Evolutionary conservation across 225 moss, liverwort and hornwort species (phyloP), one percentile per base, ranked within the genome.

Genomic region (Ulota crispa): DNA sequence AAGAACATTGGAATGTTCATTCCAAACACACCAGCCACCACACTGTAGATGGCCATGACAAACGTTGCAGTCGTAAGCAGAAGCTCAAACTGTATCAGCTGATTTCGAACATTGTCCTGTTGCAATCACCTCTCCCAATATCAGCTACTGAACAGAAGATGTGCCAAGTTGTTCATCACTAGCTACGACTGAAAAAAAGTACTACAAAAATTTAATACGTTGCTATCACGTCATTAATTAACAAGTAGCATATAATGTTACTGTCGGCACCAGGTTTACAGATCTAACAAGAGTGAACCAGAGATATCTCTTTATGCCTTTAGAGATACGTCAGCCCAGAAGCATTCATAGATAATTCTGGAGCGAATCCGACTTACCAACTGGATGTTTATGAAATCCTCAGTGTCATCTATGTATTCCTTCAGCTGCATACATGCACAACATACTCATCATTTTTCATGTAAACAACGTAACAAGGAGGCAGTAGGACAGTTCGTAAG

Each of bases 361-460:
- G 42, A 78, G 63, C 31, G 50, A 76, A 81, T 64, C 68, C 54
- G 12, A 77, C 89, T 85, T 80, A 90, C 91, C 92, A 99, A 85
- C 80, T 99, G 95, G 42, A 99, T 99, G 81, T 99, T 99, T 76
- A 99, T 95, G 76, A 99, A 99, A 85, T 99, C 98, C 80, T 99
- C 98, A 1, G 95, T 99, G 76, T 99, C 98, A 59, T 99, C 98
- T 66, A 99, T 99, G 55, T 95, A 99, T 74, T 99, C 90, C 80
- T 99, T 99, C 84, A 99, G 85, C 91, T 92, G 90, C 81, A 88
- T 62, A 80, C 63, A 88, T 64, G 56, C 66, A 82, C 79, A 66
- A 84, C 34, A 78, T 23, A 42, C 60, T 26, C 75, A 65, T 87
- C 81, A 81, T 36, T 68, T 39, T 57, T 80, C 77, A 70, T 5